A percentile compares a stretch with the other conserved stretches of the same genome.
Conservation (phyloP, 2,329 filamentous ascomycete genomes). For the Lachnellula willkommii region DNA sequence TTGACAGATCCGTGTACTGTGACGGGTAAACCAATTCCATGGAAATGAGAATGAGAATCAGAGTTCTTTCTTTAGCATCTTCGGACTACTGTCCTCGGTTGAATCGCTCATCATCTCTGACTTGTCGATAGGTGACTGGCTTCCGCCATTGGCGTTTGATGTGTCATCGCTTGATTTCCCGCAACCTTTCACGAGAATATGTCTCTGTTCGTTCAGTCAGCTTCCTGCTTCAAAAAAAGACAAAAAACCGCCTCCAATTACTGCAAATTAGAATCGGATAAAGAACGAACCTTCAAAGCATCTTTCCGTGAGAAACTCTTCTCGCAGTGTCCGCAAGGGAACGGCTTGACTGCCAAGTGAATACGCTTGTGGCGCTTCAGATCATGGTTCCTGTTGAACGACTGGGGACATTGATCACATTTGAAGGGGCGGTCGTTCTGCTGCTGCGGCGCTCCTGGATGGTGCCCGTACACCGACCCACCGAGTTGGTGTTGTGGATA, state of each 20-base stretch:
- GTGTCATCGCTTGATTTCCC: conserved; percentile 40
- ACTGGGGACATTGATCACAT: conserved; percentile 86
- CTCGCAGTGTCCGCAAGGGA: conserved; percentile 83
- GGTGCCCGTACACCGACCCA: conserved; percentile 54
- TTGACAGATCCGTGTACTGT: conserved; percentile 7
- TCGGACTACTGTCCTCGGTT: conserved; percentile 23
- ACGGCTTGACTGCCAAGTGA: conserved; percentile 91
- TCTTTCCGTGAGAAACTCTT: conserved; percentile 98
- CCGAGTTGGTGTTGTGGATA: conserved; percentile 46
- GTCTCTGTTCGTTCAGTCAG: conserved; percentile 45
- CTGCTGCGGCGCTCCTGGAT: conserved; percentile 45
- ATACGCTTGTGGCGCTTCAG: conserved; percentile 94
- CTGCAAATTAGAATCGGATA: conserved; percentile 16
- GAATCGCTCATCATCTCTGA: conserved; percentile 29
- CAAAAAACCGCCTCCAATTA: conserved; percentile 11
- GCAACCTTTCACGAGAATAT: conserved; percentile 63
- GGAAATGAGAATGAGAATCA: conserved; percentile 1
- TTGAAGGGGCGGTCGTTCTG: conserved; percentile 84
- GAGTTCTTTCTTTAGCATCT: conserved; percentile 26
- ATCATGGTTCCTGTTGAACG: conserved; percentile 95
- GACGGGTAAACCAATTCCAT: not conserved
- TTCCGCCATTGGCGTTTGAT: conserved; percentile 19
- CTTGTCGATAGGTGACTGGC: conserved; percentile 28
- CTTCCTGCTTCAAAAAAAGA: conserved; percentile 6
- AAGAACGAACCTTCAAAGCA: conserved; percentile 76